Evolutionary conservation across 768 basidiomycete species (phyloP).

Genomic region (Calocera viscosa): DNA sequence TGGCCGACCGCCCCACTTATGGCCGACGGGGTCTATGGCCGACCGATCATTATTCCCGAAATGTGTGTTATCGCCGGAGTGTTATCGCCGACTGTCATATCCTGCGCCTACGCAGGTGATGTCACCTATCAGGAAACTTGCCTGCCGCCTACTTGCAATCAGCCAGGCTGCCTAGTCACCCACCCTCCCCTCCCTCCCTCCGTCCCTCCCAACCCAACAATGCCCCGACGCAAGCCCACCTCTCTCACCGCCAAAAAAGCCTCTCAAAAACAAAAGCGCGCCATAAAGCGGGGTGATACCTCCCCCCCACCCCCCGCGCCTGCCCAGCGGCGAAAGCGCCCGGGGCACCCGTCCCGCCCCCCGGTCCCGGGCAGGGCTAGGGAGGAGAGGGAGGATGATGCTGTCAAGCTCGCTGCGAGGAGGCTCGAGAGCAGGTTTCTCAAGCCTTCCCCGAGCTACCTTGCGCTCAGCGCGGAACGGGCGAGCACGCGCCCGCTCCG

Average conservation of each 20-base stretch:
- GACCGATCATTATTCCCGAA: too few relatives aligned
- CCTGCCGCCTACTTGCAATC: not conserved
- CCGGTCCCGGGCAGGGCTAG: constrained; percentile 2
- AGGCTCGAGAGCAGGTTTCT: constrained; percentile 19
- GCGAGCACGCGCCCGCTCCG: not conserved
- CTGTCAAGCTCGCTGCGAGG: constrained; percentile 12
- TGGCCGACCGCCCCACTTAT: too few relatives aligned
- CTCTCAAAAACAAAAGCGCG: constrained; percentile 64
- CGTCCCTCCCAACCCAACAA: constrained; percentile 9
- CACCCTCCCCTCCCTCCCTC: not conserved
- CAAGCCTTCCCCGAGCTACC: constrained; percentile 5
- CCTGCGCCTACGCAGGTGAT: too few relatives aligned
- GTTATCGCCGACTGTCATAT: too few relatives aligned
- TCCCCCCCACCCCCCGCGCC: constrained; percentile 8
- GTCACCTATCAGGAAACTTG: too few relatives aligned
- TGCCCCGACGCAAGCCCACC: constrained; percentile 34
- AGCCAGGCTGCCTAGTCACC: not conserved
- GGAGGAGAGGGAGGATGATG: constrained; percentile 12
- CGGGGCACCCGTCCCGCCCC: not conserved
- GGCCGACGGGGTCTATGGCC: too few relatives aligned
- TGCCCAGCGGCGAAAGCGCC: not conserved
- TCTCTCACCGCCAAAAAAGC: constrained; percentile 60
- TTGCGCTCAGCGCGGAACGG: not conserved
- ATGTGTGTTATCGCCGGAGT: too few relatives aligned
- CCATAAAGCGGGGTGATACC: constrained; percentile 66